Evolutionary conservation across 768 basidiomycete species (phyloP).

Genomic region (Phaeolepiota aurea): DNA sequence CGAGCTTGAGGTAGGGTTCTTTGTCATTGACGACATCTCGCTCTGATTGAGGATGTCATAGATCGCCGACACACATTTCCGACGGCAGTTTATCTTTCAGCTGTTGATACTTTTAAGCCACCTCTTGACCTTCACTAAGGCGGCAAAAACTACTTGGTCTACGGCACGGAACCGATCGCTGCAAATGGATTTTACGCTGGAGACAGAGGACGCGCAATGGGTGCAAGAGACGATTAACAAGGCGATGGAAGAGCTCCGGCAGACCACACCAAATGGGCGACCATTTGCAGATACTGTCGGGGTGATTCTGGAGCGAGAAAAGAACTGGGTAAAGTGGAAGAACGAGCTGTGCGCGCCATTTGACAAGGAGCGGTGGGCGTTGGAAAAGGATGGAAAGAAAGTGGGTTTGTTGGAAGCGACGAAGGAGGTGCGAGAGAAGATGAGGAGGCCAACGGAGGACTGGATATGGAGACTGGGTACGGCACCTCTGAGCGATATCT

Average conservation of each 20-base stretch:
- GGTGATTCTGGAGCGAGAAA: slow-evolving; percentile 71
- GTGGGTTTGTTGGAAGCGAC: slow-evolving; percentile 61
- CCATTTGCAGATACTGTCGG: slow-evolving; percentile 68
- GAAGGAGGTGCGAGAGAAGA: slow-evolving; percentile 35
- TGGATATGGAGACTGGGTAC: slow-evolving; percentile 66
- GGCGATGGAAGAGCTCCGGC: slow-evolving; percentile 49
- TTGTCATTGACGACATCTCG: too few species aligned
- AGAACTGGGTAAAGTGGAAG: slow-evolving; percentile 90
- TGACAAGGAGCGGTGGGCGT: slow-evolving; percentile 60
- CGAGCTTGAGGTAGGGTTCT: slow-evolving; percentile 65
- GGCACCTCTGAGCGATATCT: slow-evolving; percentile 68
- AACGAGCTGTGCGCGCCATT: slow-evolving; percentile 75
- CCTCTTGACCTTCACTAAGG: slow-evolving; percentile 65
- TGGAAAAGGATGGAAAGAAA: slow-evolving; percentile 36
- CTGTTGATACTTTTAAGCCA: slow-evolving; percentile 71
- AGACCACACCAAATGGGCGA: slow-evolving; percentile 73
- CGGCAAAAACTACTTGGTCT: slow-evolving; percentile 52
- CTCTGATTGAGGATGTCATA: too few species aligned
- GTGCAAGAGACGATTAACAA: slow-evolving; percentile 62
- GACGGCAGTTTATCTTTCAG: slow-evolving; percentile 89
- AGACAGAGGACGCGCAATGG: slow-evolving; percentile 63
- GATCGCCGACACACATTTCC: slow-evolving; percentile 88
- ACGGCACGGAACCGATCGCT: slow-evolving; percentile 67
- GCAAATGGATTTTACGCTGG: slow-evolving; percentile 77
- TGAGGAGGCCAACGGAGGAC: slow-evolving; percentile 49